Percentiles rank a stretch among this genome's conserved stretches.
These are phyloP conservation scores for Skeletonema menzelii DNA, from an alignment of 108 stramenopile species.

Conservation along the genomic window DNA sequence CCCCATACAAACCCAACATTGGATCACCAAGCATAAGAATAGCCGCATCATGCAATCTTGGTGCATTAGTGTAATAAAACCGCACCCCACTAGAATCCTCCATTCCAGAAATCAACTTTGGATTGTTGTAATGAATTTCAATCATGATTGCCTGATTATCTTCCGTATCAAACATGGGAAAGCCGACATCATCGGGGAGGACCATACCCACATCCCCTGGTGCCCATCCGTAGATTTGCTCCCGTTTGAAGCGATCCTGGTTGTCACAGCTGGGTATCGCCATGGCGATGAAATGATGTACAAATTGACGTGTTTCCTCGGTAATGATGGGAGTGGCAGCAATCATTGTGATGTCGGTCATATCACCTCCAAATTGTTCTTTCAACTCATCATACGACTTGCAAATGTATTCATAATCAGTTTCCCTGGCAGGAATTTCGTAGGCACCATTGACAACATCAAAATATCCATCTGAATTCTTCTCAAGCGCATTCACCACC, in stretches of 20 bases:
- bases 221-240: constrained; percentile 49
- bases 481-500: constrained; percentile 26
- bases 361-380: constrained; percentile 19
- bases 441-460: constrained; percentile 26
- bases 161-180: constrained; percentile 40
- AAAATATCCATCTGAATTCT: constrained; percentile 37
- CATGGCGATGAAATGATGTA: constrained; percentile 48
- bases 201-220: constrained; percentile 40
- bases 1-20: constrained; percentile 21
- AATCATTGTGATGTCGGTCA: constrained; percentile 4
- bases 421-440: constrained; percentile 38
- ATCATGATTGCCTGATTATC: constrained; percentile 13
- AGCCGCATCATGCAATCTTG: constrained; percentile 46
- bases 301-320: constrained; percentile 13
- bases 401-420: constrained; percentile 51
- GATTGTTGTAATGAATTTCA: constrained; percentile 63
- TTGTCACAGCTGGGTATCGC: constrained; percentile 2
- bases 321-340: constrained; percentile 10
- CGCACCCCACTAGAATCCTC: constrained; percentile 57
- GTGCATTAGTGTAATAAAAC: constrained; percentile 44
- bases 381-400: constrained; percentile 37
- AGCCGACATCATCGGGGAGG: constrained; percentile 51
- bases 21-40: constrained; percentile 54
- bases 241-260: background rate
- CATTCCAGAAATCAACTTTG: constrained; percentile 15